Evolutionary conservation across 1,284 basidiomycete genomes (phyloP).

Genomic region (Thecaphora thlaspeos): DNA sequence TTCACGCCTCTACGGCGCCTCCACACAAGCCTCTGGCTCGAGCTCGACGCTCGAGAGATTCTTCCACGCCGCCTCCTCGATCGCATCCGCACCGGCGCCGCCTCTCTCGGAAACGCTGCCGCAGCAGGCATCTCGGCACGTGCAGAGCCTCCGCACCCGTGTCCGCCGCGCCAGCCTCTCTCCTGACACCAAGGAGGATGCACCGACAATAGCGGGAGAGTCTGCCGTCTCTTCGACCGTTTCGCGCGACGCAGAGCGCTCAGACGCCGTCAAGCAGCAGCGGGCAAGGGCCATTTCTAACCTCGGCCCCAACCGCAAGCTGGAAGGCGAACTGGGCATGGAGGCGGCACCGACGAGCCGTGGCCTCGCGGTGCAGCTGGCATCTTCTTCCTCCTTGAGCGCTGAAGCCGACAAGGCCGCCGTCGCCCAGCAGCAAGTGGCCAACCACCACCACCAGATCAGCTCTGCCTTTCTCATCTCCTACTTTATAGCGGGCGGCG

Average conservation of each 20-base stretch:
- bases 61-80: conserved; percentile 10
- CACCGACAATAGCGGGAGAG: not conserved
- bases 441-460: not conserved
- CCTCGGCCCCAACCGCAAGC: conserved; percentile 4
- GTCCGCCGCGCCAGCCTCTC: not conserved
- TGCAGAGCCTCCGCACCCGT: no score
- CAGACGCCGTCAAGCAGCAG: no score
- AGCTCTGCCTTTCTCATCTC: conserved; percentile 38
- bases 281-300: no score
- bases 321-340: not conserved
- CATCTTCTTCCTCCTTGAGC: not conserved
- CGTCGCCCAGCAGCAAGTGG: not conserved
- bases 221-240: no score
- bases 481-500: conserved; percentile 70
- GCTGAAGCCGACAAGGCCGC: not conserved
- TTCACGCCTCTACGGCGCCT: not conserved
- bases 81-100: conserved; percentile 4
- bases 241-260: no score
- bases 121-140: no score
- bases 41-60: conserved; percentile 31
- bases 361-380: not conserved
- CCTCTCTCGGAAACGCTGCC: not conserved
- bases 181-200: not conserved
- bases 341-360: conserved; percentile 1
- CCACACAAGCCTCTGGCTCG: conserved; percentile 21